A percentile compares a stretch with the other conserved stretches of the same genome.
These are phyloP conservation scores for Rubia occidens DNA, from an alignment of 305 asterid genomes.

Conservation along the genomic window DNA sequence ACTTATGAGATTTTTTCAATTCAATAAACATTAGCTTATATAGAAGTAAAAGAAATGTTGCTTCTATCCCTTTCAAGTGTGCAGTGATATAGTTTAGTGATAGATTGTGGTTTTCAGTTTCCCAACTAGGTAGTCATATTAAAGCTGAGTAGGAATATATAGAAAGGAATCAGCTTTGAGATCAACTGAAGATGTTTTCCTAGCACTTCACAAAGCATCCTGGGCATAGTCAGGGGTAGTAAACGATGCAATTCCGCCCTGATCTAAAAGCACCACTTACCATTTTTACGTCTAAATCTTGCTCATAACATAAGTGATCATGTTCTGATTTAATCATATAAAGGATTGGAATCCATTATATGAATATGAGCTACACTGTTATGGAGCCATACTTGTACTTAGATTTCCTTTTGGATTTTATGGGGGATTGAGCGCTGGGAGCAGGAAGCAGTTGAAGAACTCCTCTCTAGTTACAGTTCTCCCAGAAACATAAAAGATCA, in stretches of 20 bases:
- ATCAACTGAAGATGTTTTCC: not conserved
- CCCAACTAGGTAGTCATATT: not conserved
- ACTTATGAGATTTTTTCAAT: not conserved
- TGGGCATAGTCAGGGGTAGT: not conserved
- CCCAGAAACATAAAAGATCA: not conserved
- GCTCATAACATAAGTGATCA: not conserved
- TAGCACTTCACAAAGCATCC: not conserved
- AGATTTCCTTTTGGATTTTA: not conserved
- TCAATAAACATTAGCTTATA: not conserved
- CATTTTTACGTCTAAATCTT: not conserved
- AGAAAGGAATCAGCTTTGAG: not conserved
- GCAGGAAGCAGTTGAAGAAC: not conserved
- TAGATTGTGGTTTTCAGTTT: not conserved
- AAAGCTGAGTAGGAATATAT: not conserved
- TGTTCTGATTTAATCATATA: not conserved
- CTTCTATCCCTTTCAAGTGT: not conserved
- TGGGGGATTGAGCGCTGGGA: not conserved
- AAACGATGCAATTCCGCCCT: not conserved
- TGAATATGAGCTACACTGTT: not conserved
- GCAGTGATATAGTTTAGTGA: not conserved
- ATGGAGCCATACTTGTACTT: not conserved
- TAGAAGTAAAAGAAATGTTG: not conserved
- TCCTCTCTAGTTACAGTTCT: not conserved
- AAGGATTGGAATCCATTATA: not conserved
- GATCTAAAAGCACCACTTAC: not conserved